Evolutionary conservation across 176 grass and related monocot species (phyloP), one percentile per base, ranked within the genome.

Genomic region (Rhynchospora pubera): DNA sequence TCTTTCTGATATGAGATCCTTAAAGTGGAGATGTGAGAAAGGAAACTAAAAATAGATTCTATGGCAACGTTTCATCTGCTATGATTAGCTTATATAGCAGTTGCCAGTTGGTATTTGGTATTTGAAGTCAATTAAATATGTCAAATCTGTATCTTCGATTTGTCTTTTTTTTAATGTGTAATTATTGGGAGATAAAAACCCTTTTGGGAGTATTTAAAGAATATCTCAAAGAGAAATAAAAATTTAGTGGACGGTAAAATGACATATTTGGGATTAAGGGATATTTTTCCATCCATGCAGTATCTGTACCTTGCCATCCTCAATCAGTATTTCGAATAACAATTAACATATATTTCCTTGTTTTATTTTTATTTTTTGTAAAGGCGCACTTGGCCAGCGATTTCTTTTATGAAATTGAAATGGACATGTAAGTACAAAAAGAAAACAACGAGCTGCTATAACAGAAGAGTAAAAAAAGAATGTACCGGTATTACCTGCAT

Each of bases 1-100:
- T 58, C 16, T 80, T 80, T 62, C 32, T 62, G 34, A 60, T 62
- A 42, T 62, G 30, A 62, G 30, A 62, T 62, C 23, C 47, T 76
- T 9, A 13, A 44, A 62, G 30, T 23, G 32, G n/a, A 44, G 21
- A 15, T 76, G 70, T 26, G 71, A 50, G 18, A 55, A n/a, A 55
- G 72, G 47, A 48, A 76, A 8, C 48, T 76, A 76, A 76, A 75
- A 28, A 28, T 53, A 76, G 72, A 76, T 76, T 14, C 10, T 76
- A 53, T 32, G 13, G 56, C 23, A 32, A 43, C 5, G 56, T 39
- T n/a, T 79, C 34, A 46, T 39, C 10, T 80, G 57, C 39, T 60
- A 60, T 80, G 78, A 62, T 62, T 80, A 80, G 78, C 7, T 62
- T 80, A 47, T 80, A 62, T 80, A 80, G n/a, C 34, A 62, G 77